Evolutionary conservation across 805 yeast genomes (phyloP), one percentile per base, ranked within the genome.

Genomic region (Kuraishia hungarica): DNA sequence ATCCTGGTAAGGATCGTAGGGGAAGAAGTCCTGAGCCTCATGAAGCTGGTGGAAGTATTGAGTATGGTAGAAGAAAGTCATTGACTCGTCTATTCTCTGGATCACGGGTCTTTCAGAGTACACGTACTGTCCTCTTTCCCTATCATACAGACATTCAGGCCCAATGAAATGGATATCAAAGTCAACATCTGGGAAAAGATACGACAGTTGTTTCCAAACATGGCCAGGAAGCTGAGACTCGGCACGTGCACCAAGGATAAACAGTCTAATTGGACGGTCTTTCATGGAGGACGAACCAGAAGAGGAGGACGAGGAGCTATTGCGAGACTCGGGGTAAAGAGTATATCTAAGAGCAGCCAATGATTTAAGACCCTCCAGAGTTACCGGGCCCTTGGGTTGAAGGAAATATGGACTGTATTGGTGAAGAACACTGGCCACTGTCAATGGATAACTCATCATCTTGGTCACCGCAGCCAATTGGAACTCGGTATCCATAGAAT

Each of bases 1-100:
- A 68, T 94, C 99, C 67, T 89, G 79, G 70, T 93, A 94, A 50
- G 99, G 99, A 69, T 94, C 99, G 69, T 92, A 94, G 4, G 99
- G 99, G 84, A 90, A 89, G 69, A 94, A 89, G 72, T 93, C 97
- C 64, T 92, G 94, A 52, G 89, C 85, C 64, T 91, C 91, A 71
- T 94, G 96, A 58, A 87, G 77, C 47, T 87, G 93, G 66, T 91
- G 90, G 83, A 94, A 94, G 70, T 86, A 92, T 63, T 89, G 87
- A 1, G 98, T 90, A 71, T 92, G 96, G 72, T 87, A 86, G 56
- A 86, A 81, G 61, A 92, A 78, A 26, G 87, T 76, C 63, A 94
- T 69, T 53, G 85, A 83, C 53, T 82, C 85, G 69, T 89, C 97
- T 51, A 87, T 73, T 64, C 92, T 81, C 62, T 83, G 82, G 48